Conservation (phyloP, 148 eudicot genomes). For the Vaccinium vitisidaea region DNA sequence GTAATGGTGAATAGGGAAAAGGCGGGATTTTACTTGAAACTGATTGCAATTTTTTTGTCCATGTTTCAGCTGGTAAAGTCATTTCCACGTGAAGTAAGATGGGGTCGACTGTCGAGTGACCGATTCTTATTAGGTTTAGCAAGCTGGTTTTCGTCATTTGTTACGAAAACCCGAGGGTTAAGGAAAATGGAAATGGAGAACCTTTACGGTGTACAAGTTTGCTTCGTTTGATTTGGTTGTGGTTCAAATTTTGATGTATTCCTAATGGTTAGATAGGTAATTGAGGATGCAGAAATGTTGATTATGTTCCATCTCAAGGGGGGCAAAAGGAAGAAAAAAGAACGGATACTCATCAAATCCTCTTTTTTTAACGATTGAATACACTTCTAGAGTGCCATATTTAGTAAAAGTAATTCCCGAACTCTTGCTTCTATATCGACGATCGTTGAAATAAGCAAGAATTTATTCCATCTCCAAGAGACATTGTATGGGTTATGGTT, state of each 20-base stretch:
- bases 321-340: too few species aligned
- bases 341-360: too few species aligned
- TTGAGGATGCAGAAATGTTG: background rate
- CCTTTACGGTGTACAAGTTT: background rate
- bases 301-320: too few species aligned
- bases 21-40: conserved; percentile 4
- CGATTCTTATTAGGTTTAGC: background rate
- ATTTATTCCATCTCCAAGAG: too few species aligned
- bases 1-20: conserved; percentile 31
- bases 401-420: too few species aligned
- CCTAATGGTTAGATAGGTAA: background rate
- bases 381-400: too few species aligned
- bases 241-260: background rate
- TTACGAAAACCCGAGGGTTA: background rate
- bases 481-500: too few species aligned
- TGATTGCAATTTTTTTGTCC: background rate
- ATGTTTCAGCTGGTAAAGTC: background rate
- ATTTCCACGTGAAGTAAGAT: background rate
- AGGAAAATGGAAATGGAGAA: background rate
- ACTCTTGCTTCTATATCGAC: too few species aligned
- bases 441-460: too few species aligned
- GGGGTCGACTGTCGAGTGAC: background rate
- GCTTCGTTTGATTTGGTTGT: background rate
- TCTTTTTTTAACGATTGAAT: too few species aligned
- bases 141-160: background rate